Conservation (phyloP, 139 green algal genomes). For the Zygnema circumcarinatum region DNA sequence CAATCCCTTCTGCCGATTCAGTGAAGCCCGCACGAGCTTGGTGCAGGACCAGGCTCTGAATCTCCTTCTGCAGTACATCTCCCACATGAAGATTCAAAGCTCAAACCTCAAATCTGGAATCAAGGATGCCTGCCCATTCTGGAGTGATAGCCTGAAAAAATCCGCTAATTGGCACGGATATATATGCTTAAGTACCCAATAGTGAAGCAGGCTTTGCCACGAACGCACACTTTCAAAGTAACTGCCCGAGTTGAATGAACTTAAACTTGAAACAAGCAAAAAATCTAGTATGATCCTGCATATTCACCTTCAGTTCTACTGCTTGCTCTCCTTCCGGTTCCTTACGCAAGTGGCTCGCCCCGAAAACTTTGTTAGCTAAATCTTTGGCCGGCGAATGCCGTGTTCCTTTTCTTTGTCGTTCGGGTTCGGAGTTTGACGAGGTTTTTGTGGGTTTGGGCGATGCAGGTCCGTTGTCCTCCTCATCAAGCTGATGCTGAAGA, state of each 20-base stretch:
- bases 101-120: too few relatives aligned
- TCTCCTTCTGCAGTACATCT: not conserved
- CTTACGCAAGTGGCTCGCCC: not conserved
- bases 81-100: not conserved
- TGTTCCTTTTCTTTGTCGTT: not conserved
- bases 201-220: not conserved
- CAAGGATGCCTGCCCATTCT: not conserved
- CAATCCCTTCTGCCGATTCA: not conserved
- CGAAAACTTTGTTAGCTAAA: too few relatives aligned
- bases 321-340: not conserved
- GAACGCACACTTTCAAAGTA: too few relatives aligned
- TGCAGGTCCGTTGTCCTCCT: not conserved
- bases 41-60: not conserved
- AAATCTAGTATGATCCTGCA: not conserved
- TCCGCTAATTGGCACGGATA: not conserved
- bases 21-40: not conserved
- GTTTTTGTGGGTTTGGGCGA: not conserved
- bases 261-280: too few relatives aligned
- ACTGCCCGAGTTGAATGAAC: too few relatives aligned
- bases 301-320: not conserved
- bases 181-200: not conserved
- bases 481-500: not conserved
- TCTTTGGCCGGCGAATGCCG: not conserved
- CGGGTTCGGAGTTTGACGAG: too few relatives aligned
- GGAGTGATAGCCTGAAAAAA: not conserved